Evolutionary conservation across 1,284 basidiomycete species (phyloP).

Genomic region (Taiwanofungus camphoratus): DNA sequence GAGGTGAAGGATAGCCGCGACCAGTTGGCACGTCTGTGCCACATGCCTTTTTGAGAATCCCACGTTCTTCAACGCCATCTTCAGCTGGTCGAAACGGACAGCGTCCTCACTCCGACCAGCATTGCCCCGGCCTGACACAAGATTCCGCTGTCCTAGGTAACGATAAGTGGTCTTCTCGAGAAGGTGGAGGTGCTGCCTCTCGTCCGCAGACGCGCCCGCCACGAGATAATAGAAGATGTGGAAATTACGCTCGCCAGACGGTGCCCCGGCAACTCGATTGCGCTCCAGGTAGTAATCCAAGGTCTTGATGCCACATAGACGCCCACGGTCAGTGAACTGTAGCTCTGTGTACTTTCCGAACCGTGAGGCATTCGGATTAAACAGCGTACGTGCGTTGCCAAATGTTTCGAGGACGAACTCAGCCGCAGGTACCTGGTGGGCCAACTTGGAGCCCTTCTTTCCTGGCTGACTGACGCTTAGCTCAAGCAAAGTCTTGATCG

Average conservation of each 20-base stretch:
- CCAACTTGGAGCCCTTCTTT: conserved; percentile 91
- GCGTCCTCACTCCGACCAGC: conserved; percentile 67
- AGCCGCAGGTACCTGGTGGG: conserved; percentile 82
- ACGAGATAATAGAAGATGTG: conserved; percentile 97
- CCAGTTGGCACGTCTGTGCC: conserved; percentile 89
- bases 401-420: conserved; percentile 96
- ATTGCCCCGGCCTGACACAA: conserved; percentile 24
- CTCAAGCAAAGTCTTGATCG: conserved; percentile 86
- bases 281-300: conserved; percentile 97
- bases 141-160: conserved; percentile 71
- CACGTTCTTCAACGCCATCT: conserved; percentile 87
- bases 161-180: conserved; percentile 75
- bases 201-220: conserved; percentile 84
- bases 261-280: conserved; percentile 74
- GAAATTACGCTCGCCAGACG: conserved; percentile 89
- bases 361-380: conserved; percentile 88
- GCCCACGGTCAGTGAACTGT: conserved; percentile 88
- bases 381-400: conserved; percentile 83
- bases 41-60: conserved; percentile 92
- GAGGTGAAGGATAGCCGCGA: conserved; percentile 93
- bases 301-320: conserved; percentile 87
- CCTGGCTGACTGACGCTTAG: conserved; percentile 84
- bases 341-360: conserved; percentile 94
- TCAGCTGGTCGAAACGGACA: conserved; percentile 85
- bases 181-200: conserved; percentile 82